Evolutionary conservation across 1,284 basidiomycete species (phyloP), one percentile per base, ranked within the genome.

Genomic region (Ustilago loliicola): DNA sequence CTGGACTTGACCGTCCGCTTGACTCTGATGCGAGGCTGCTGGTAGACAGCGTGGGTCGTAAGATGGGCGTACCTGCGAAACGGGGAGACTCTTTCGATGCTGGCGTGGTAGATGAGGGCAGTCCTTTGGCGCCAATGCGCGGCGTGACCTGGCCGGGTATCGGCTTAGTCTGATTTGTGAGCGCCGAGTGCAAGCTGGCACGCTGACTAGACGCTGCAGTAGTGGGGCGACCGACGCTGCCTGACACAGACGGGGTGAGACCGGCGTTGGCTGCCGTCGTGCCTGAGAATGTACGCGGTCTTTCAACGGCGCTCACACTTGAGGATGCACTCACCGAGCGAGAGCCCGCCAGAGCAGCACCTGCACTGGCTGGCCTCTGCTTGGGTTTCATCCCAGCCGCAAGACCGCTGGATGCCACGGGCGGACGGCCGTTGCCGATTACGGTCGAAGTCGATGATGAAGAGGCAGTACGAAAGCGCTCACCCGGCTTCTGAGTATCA

Each of bases 321-420:
- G 54, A 38, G 0, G 51, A 23, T 30, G n/a, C 63, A 15, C 48
- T 63, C 0, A 54, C 29, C 2, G 68, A 38, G 23, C 61, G 66
- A 38, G 70, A 56, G 50, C 62, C 53, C 23, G 25, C n/a, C 5
- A 59, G 53, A 10, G 61, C 51, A 38, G 69, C 61, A 6, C 61
- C 64, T 8, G 70, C 66, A 30, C 64, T 77, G 13, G 63, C 63
- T 1, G 67, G 75, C 34, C 76, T 70, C 48, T 70, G 71, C 60
- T 62, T 74, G n/a, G 67, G 76, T 61, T 71, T 73, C 70, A 74
- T 71, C 10, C 71, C 71, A 13, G 67, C 63, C 1, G 67, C 71
- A 13, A 71, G 67, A 3, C 76, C 61, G 13, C 60, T 27, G 11
- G 60, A 32, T 1, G 57, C 8, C 5, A 47, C 6, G 1, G 70